Evolutionary conservation across 2,329 filamentous ascomycete species (phyloP), one percentile per base, ranked within the genome.

Genomic region (Zymoseptoria passerinii): DNA sequence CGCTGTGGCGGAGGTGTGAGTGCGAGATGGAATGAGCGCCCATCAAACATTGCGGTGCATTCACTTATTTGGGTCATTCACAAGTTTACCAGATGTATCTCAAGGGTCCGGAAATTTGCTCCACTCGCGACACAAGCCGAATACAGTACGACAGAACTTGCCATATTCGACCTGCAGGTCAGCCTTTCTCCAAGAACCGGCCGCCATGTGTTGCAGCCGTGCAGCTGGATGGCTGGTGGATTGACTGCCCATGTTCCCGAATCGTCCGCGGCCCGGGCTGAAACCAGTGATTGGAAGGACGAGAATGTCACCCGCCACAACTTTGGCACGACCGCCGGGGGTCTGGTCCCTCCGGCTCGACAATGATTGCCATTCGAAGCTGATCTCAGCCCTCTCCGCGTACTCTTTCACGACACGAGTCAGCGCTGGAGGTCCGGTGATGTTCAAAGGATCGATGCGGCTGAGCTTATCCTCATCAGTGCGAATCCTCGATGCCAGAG

Each of bases 71-170:
- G 35, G 13, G 35, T 4, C 13, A 13, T n/a, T 16, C 6, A 44
- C 7, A 16, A 16, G 16, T 16, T 7, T 44, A 16, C 35, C 35
- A 16, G 13, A 16, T n/a, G 13, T 16, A 6, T 40, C 35, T 23
- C 40, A 82, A 86, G 56, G 82, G 82, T 63, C 63, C 76, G 57
- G 53, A 6, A 58, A 52, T 18, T 58, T 58, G n/a, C 53, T 55
- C 57, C 57, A 58, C 4, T 58, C 53, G 13, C 57, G 48, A 48
- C 57, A 58, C n/a, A 55, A 27, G 10, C 57, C 57, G 19, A 58
- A 56, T n/a, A 52, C 18, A 7, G 53, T 56, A 1, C 57, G 57
- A 52, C 57, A 58, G 5, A 58, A 54, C 19, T 58, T 58, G 18
- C 57, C 57, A 28, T 55, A 51, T 4, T 55, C 50, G 5, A 58